These are phyloP conservation scores for Penicillium sp. DNA, from an alignment of 2,329 filamentous ascomycete species.

Conservation along the genomic window DNA sequence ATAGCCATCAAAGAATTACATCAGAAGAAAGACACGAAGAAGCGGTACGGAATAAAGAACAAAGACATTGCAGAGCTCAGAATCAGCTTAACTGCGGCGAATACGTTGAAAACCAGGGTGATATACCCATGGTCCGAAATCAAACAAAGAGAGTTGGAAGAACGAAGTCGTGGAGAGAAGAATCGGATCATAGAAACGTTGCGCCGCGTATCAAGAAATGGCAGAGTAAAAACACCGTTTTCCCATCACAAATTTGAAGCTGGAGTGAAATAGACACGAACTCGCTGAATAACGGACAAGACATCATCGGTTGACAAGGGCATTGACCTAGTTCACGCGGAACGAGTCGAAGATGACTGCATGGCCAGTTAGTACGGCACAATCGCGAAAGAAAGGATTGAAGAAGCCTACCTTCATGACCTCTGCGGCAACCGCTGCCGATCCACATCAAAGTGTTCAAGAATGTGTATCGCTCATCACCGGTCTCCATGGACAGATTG, in stretches of 20 bases:
- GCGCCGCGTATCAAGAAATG: conserved; percentile 8
- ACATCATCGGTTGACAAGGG: conserved; percentile 4
- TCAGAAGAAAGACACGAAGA: conserved; percentile 2
- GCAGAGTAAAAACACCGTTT: conserved; percentile 19
- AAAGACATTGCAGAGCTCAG: not conserved
- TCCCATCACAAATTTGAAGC: conserved; percentile 12
- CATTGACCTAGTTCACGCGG: conserved; percentile 27
- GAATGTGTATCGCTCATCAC: conserved; percentile 43
- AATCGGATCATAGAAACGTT: conserved; percentile 8
- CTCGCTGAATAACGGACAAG: conserved; percentile 19
- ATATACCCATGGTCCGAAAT: conserved; percentile 1
- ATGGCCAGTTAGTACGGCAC: conserved; percentile 4
- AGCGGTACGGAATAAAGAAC: not conserved
- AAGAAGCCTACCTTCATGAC: conserved; percentile 35
- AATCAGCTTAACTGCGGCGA: not conserved
- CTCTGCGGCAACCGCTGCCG: conserved; percentile 41
- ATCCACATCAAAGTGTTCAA: conserved; percentile 46
- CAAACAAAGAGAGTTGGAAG: not conserved
- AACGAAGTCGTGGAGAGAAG: conserved; percentile 2
- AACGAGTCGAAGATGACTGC: conserved; percentile 33
- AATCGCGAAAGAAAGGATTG: not conserved
- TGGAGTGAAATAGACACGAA: conserved; percentile 5
- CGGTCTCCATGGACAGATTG: conserved; percentile 43
- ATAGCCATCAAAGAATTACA: conserved; percentile 11
- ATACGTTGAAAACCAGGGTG: not conserved